Conservation (phyloP, 768 basidiomycete genomes). For the Sporobolomyces pararoseus region DNA sequence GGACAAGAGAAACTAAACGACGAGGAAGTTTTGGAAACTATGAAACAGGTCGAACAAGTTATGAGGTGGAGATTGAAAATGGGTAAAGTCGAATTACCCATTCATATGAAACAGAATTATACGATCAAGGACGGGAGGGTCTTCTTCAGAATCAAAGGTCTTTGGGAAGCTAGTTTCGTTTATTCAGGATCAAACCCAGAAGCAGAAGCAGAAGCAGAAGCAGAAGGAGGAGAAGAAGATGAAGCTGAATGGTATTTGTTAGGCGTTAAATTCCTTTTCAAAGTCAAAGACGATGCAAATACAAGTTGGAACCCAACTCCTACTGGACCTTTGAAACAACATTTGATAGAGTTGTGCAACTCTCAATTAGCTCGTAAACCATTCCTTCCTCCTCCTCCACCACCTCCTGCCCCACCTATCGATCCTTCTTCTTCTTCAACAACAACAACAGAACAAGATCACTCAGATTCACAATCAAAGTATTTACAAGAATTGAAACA, state of each 20-base stretch:
- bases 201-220: neutral
- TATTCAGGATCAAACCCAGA: constrained; percentile 56
- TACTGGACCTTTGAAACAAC: constrained; percentile 40
- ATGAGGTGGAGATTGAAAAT: constrained; percentile 70
- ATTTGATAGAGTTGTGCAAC: constrained; percentile 43
- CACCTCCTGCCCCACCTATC: neutral
- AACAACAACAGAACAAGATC: neutral
- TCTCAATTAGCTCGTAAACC: constrained; percentile 32
- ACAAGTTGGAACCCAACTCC: constrained; percentile 32
- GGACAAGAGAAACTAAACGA: constrained; percentile 49
- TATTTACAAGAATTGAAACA: neutral
- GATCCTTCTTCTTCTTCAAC: neutral
- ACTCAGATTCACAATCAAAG: neutral
- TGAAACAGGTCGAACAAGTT: constrained; percentile 68
- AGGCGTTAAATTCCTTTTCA: constrained; percentile 61
- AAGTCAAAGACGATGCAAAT: constrained; percentile 47
- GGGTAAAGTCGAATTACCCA: constrained; percentile 75
- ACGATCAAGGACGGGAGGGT: constrained; percentile 70
- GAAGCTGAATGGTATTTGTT: constrained; percentile 62
- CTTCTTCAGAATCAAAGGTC: constrained; percentile 65
- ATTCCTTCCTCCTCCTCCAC: neutral
- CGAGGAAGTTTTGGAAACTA: constrained; percentile 61
- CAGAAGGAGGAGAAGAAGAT: constrained; percentile 50
- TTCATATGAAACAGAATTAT: constrained; percentile 67
- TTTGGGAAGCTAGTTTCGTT: constrained; percentile 71